phyloP scores from a whole-genome alignment of 164 flowering plant genomes.

The Annona squamosa region DNA sequence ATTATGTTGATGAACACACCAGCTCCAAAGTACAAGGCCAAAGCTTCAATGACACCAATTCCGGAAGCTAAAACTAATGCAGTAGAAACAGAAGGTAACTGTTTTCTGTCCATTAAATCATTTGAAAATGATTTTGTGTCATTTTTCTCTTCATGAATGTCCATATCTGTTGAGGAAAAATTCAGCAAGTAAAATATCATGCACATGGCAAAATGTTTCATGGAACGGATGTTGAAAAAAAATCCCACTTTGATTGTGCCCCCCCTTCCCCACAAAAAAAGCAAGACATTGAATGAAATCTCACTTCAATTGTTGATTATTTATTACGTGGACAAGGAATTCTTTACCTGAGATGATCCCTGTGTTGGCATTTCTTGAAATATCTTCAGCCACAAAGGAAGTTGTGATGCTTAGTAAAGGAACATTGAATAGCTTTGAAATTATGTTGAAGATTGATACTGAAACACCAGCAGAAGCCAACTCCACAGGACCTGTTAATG shows the following conservation, averaged over 20 bases:
- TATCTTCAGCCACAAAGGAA: constrained; percentile 93
- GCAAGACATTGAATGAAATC: background rate
- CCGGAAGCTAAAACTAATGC: constrained; percentile 77
- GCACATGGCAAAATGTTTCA: background rate
- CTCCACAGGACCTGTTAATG: constrained; percentile 66
- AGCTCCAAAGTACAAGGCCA: constrained; percentile 69
- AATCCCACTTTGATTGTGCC: too few species aligned
- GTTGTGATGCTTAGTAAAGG: constrained; percentile 97
- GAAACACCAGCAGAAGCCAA: constrained; percentile 96
- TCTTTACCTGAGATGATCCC: constrained; percentile 42
- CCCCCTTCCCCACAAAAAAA: too few species aligned
- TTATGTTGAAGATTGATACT: constrained; percentile 69
- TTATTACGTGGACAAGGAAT: background rate
- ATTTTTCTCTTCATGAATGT: constrained; percentile 20
- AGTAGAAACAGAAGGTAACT: constrained; percentile 89
- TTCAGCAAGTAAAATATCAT: constrained; percentile 1
- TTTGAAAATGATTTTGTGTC: background rate
- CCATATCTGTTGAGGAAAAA: constrained; percentile 18
- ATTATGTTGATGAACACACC: constrained; percentile 69
- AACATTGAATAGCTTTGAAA: constrained; percentile 91
- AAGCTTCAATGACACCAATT: constrained; percentile 80
- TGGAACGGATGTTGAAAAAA: too few species aligned
- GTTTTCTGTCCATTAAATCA: constrained; percentile 43
- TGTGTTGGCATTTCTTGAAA: constrained; percentile 39
- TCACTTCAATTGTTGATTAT: constrained; percentile 1